Base-by-base conservation (phyloP, 208 protist genomes). In the Trypanosoma theileri region DNA sequence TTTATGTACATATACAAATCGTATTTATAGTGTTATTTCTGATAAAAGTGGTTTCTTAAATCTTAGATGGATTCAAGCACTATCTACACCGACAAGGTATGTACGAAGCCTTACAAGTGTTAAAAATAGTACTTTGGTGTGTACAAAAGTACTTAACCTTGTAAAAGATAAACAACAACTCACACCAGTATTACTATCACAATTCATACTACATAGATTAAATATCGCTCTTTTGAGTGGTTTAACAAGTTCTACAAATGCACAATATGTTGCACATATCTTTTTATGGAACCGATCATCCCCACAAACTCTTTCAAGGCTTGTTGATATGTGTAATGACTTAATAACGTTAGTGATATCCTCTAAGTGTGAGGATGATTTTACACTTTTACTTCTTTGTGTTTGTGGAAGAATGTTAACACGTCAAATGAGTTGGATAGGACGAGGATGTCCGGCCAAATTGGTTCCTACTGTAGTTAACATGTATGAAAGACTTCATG, bases 351-450 rank as follows among this genome's bases (percentile, higher is more conserved):
- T n/a, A 0, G 24, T 75, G 14, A 63, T 22, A 26, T 56, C 12
- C 17, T 62, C 54, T 26, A 52, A 61, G 28, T 22, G 10, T 41
- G 41, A 68, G 14, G 63, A 64, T 26, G 59, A 64, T 19, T 77
- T 80, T 48, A 52, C 76, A 0, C 73, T 79, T 51, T 62, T 94
- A 13, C 44, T 92, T 31, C 66, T 93, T 16, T 93, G 78, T 52
- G 72, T 93, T 21, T 82, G 81, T 52, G 91, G 88, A 0, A 68
- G 87, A 4, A 42, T 93, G 41, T 64, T 96, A 40, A 80, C 69
- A n/a, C 73, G 81, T 11, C 79, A 92, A 67, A 62, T 90, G 4
- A 70, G 70, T 17, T 56, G 71, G 48, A 80, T 92, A 65, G 81
- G 86, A 70, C 82, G 85, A 14, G 79, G 73, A 13, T 96, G 86